These are phyloP conservation scores for Pistacia vera DNA, from an alignment of 345 rosid genomes.

Conservation along the genomic window DNA sequence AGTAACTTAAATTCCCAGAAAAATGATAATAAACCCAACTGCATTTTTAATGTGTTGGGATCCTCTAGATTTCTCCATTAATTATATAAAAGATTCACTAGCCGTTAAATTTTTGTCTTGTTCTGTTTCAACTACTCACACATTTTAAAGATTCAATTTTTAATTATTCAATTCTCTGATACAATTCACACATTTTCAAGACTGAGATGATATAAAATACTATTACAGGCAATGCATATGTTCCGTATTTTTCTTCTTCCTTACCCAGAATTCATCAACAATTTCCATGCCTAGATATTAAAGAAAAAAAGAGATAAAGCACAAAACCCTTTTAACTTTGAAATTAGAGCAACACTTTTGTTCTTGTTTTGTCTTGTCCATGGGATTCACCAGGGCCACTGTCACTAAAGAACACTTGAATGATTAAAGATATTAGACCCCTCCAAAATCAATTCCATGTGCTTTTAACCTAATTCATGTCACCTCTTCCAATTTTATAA, in stretches of 20 bases:
- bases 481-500: not conserved
- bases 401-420: not conserved
- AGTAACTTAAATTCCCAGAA: too few species aligned
- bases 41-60: not conserved
- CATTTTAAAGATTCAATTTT: not conserved
- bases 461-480: constrained; percentile 5
- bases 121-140: not conserved
- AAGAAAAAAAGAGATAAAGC: not conserved
- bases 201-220: too few species aligned
- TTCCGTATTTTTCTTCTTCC: too few species aligned
- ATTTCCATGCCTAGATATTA: not conserved
- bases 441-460: not conserved
- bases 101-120: not conserved
- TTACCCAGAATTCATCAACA: not conserved
- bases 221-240: not conserved
- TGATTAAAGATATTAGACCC: not conserved
- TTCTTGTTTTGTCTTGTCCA: not conserved
- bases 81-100: not conserved
- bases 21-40: not conserved
- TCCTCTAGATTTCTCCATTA: not conserved
- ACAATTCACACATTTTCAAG: not conserved
- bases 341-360: not conserved
- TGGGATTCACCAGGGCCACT: not conserved
- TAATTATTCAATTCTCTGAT: not conserved
- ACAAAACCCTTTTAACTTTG: not conserved